Percentiles rank a stretch among this genome's conserved stretches.
These are phyloP conservation scores for Lasiosphaeria ovina DNA, from an alignment of 495 filamentous ascomycete species.

Conservation along the genomic window DNA sequence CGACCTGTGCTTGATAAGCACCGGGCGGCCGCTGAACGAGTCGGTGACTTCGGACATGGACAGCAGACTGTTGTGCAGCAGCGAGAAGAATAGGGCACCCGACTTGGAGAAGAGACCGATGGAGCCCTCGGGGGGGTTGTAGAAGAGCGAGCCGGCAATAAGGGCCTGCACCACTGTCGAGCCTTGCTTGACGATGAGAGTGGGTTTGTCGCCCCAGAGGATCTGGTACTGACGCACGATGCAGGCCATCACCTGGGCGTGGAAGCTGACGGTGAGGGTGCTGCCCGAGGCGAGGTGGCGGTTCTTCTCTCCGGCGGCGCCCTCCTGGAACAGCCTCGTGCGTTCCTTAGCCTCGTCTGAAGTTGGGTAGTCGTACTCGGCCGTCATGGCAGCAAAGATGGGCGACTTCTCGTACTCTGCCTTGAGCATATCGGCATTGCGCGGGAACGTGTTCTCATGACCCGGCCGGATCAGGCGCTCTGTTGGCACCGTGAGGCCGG, in stretches of 20 bases:
- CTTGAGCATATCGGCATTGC: constrained; percentile 44
- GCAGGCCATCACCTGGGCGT: constrained; percentile 55
- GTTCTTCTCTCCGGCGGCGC: constrained; percentile 47
- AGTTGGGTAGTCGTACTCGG: constrained; percentile 52
- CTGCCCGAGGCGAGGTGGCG: constrained; percentile 39
- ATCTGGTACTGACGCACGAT: constrained; percentile 56
- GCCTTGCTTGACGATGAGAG: constrained; percentile 56
- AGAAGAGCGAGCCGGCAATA: constrained; percentile 75
- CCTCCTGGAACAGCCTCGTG: constrained; percentile 49
- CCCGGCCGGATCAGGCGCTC: constrained; percentile 23
- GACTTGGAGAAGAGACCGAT: constrained; percentile 54
- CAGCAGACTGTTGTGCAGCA: constrained; percentile 77
- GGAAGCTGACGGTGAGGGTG: constrained; percentile 55
- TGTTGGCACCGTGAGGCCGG: constrained; percentile 32
- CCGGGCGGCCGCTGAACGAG: constrained; percentile 68
- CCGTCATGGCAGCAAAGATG: constrained; percentile 34
- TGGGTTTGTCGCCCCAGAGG: constrained; percentile 58
- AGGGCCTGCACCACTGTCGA: constrained; percentile 62
- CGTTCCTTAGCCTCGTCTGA: constrained; percentile 41
- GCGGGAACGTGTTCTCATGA: constrained; percentile 44
- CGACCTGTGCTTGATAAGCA: constrained; percentile 77
- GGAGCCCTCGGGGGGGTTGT: constrained; percentile 60
- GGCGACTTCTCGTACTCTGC: constrained; percentile 41
- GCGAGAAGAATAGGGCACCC: constrained; percentile 63
- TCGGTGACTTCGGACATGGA: constrained; percentile 74